Percentiles rank a stretch among this genome's conserved stretches.
These are phyloP conservation scores for Erodium trifolium DNA, from an alignment of 441 rosid species.

Conservation along the genomic window DNA sequence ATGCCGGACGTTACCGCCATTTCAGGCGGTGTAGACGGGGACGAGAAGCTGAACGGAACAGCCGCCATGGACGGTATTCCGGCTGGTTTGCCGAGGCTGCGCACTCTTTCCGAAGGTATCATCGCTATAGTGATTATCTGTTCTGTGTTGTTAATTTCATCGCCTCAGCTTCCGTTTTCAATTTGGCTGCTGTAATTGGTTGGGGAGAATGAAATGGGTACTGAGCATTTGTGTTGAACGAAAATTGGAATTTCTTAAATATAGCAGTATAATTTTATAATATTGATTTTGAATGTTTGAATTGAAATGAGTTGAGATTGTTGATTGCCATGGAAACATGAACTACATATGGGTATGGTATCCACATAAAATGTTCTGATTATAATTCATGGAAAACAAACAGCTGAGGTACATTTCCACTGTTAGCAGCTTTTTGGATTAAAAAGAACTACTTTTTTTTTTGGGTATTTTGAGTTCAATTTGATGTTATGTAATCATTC, in stretches of 20 bases:
- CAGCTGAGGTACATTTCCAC: neutral
- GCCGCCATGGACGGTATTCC: constrained; percentile 63
- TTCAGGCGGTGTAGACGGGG: constrained; percentile 19
- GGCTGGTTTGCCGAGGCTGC: constrained; percentile 73
- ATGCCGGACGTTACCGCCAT: constrained; percentile 60
- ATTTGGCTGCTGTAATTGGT: neutral
- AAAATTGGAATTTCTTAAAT: too few species aligned
- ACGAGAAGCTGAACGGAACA: constrained; percentile 2
- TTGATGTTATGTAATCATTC: neutral
- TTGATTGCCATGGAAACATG: too few species aligned
- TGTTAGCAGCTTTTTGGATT: neutral
- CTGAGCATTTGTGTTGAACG: neutral
- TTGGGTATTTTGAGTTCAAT: neutral
- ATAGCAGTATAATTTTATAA: too few species aligned
- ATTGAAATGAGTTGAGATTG: neutral
- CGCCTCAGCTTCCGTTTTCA: neutral
- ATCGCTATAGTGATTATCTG: constrained; percentile 15
- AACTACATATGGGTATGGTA: neutral
- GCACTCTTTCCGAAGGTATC: constrained; percentile 72
- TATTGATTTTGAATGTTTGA: neutral
- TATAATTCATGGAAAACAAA: neutral
- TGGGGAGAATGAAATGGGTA: neutral
- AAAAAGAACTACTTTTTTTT: neutral
- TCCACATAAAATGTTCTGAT: neutral
- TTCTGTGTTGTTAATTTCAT: neutral